Percentiles rank a stretch among this genome's conserved stretches.
Conservation (phyloP, 2,329 filamentous ascomycete genomes). For the Chaetomiaceae sp. region DNA sequence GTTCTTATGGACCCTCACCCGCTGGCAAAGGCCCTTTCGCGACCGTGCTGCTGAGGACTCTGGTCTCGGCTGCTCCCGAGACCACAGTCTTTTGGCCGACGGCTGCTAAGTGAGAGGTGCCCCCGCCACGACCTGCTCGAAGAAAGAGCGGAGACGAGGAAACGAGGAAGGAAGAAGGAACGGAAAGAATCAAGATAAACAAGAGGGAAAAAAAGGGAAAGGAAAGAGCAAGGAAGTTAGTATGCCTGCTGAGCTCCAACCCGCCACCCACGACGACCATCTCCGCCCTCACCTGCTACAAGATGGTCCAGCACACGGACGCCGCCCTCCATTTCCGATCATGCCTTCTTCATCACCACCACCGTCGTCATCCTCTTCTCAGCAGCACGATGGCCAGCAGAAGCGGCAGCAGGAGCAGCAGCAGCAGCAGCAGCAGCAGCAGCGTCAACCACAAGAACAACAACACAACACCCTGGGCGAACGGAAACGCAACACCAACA, state of each 20-base stretch:
- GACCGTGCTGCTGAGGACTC: constrained; percentile 59
- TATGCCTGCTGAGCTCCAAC: constrained; percentile 38
- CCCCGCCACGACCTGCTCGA: not conserved
- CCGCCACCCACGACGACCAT: constrained; percentile 29
- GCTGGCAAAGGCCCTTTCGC: constrained; percentile 45
- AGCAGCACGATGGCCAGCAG: constrained; percentile 6
- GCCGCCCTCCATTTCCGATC: constrained; percentile 36
- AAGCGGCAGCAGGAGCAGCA: no score
- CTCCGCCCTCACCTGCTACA: constrained; percentile 31
- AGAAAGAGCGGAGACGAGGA: not conserved
- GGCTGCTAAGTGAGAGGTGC: constrained; percentile 31
- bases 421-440: constrained; percentile 1
- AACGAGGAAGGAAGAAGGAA: not conserved
- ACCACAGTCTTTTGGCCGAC: constrained; percentile 43
- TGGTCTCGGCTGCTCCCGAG: constrained; percentile 44
- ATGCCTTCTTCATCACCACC: constrained; percentile 37
- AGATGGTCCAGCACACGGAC: constrained; percentile 36
- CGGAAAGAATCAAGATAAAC: not conserved
- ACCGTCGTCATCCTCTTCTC: constrained; percentile 27
- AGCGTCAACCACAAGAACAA: constrained; percentile 4
- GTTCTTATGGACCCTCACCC: constrained; percentile 38
- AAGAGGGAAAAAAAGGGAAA: not conserved
- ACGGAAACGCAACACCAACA: constrained; percentile 22
- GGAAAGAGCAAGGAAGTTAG: constrained; percentile 11
- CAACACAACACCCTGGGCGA: not conserved